A percentile compares a stretch with the other conserved stretches of the same genome.
phyloP scores from a whole-genome alignment of 768 basidiomycete species.

The Mycena chlorophos region DNA sequence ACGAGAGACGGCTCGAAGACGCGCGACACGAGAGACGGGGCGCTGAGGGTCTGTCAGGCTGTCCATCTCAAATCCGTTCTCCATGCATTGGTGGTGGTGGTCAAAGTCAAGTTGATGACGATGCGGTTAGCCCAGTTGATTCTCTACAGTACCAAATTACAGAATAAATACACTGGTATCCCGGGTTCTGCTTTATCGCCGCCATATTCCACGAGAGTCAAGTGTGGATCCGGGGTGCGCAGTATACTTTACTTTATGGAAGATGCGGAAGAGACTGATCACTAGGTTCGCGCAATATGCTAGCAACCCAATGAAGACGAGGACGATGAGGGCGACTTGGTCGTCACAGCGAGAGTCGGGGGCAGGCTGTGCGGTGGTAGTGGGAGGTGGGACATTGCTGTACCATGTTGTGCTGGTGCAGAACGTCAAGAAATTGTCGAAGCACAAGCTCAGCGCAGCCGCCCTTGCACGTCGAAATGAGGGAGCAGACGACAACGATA shows the following conservation, averaged over 20 bases:
- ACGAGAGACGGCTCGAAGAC: constrained; percentile 5
- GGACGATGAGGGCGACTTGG: constrained; percentile 74
- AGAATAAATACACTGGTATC: not conserved
- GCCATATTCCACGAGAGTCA: not conserved
- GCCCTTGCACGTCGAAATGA: not conserved
- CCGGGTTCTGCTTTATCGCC: not conserved
- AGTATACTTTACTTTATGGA: constrained; percentile 85
- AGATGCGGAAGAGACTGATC: constrained; percentile 83
- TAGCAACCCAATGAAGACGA: constrained; percentile 75
- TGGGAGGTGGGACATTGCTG: constrained; percentile 59
- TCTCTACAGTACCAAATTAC: not conserved
- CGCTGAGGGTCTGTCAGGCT: constrained; percentile 16
- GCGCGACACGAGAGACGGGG: constrained; percentile 19
- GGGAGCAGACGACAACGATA: not conserved
- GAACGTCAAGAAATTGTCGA: constrained; percentile 92
- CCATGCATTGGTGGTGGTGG: not conserved
- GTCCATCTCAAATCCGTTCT: constrained; percentile 25
- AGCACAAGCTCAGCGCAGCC: constrained; percentile 80
- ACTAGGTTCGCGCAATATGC: constrained; percentile 84
- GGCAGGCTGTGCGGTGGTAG: constrained; percentile 44
- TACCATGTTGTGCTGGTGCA: constrained; percentile 69
- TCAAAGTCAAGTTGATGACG: constrained; percentile 1
- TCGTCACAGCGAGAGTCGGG: constrained; percentile 67
- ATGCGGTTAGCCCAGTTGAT: not conserved
- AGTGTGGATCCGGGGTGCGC: constrained; percentile 30